Conservation (phyloP, 352 stramenopile genomes). For the Globisporangium rhizosaccharum region DNA sequence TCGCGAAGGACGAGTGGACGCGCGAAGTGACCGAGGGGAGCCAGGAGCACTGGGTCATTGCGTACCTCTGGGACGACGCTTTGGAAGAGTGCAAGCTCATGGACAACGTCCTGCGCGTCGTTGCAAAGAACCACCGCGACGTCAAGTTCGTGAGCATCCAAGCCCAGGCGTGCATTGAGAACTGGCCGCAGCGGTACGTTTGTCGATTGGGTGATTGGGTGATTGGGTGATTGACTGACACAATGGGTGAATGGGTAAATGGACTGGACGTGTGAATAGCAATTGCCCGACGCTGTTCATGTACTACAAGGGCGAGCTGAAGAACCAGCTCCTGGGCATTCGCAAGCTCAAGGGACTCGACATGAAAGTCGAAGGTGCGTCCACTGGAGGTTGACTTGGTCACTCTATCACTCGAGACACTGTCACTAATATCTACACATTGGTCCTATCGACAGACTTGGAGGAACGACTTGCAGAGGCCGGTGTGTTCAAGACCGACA, state of each 20-base stretch:
- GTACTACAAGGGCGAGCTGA: slow-evolving; percentile 86
- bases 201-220: neutral
- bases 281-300: slow-evolving; percentile 93
- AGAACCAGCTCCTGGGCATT: slow-evolving; percentile 88
- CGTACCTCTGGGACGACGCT: slow-evolving; percentile 86
- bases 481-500: slow-evolving; percentile 53
- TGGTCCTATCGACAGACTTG: slow-evolving; percentile 38
- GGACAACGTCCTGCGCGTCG: slow-evolving; percentile 77
- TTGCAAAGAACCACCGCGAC: slow-evolving; percentile 84
- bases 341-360: slow-evolving; percentile 84
- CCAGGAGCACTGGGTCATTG: slow-evolving; percentile 85
- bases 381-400: no score
- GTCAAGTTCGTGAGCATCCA: slow-evolving; percentile 94
- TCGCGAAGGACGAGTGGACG: slow-evolving; percentile 92
- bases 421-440: neutral
- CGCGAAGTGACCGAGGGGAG: slow-evolving; percentile 89
- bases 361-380: slow-evolving; percentile 79
- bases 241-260: neutral
- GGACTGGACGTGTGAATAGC: slow-evolving; percentile 11
- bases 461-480: slow-evolving; percentile 83
- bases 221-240: neutral
- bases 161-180: slow-evolving; percentile 87
- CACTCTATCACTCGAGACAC: neutral
- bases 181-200: slow-evolving; percentile 77
- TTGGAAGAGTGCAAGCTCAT: slow-evolving; percentile 90